Evolutionary conservation across 2,329 filamentous ascomycete genomes (phyloP), one percentile per base, ranked within the genome.

Genomic region (Botrytis porri): DNA sequence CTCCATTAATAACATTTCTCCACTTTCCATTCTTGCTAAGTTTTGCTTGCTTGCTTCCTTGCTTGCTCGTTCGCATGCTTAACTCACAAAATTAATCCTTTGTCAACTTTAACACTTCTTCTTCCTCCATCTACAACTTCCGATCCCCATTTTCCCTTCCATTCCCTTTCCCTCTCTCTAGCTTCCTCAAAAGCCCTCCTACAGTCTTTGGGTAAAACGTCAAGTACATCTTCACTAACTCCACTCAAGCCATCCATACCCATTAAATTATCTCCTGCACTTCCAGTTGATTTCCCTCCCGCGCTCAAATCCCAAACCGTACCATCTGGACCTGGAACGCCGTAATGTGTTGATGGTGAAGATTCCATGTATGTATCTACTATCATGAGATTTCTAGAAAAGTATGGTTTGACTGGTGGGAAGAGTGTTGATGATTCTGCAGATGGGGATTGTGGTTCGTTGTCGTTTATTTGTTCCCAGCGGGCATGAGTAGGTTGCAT

Each of bases 401-500:
- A 84, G 67, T 88, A 82, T 0, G 85, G 82, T n/a, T 88, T 86
- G 22, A 91, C 84, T 48, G 84, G 82, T 29, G 84, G 79, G 78
- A 91, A 89, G 41, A 85, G 84, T 43, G 83, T 82, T 81, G 81
- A 43, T 73, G 70, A 37, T 70, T 73, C 73, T 48, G 54, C 18
- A 10, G 64, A 61, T 16, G 39, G 16, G 20, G 54, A 32, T 22
- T 60, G 60, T 51, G 77, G 69, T 25, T 77, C 76, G 63, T 76
- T 76, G 57, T 84, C 82, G 20, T 87, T 81, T 3, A 97, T 85
- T 74, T 92, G 89, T 82, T 96, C 93, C 85, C 95, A 94, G 74
- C 91, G 90, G 16, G 90, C 94, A 77, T 94, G 93, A 3, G 94
- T 96, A 4, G 96, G 94, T 82, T 99, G 96, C 88, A 94, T 97